Conservation (phyloP, 257 asterid genomes). For the Plantago ovata region DNA sequence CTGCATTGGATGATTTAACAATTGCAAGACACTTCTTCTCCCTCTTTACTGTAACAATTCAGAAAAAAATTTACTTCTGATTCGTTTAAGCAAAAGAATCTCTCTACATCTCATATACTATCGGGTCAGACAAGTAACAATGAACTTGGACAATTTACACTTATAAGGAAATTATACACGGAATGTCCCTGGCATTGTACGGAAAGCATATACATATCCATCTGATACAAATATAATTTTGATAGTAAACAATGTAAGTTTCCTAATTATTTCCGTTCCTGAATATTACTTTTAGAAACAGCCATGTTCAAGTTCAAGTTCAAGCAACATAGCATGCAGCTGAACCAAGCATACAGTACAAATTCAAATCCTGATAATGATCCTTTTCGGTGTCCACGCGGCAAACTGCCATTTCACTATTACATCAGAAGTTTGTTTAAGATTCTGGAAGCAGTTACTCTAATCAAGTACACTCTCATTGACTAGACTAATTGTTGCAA, state of each 20-base stretch:
- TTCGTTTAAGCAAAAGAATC: not conserved
- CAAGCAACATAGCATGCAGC: not conserved
- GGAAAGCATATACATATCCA: conserved; percentile 1
- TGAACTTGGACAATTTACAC: not conserved
- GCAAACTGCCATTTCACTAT: conserved; percentile 1
- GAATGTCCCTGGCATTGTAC: not conserved
- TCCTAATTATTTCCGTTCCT: not conserved
- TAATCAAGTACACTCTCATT: conserved; percentile 1
- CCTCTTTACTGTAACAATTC: conserved; percentile 64
- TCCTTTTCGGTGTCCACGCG: not conserved
- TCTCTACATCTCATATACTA: not conserved
- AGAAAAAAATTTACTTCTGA: conserved; percentile 16
- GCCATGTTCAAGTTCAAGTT: not conserved
- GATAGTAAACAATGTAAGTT: not conserved
- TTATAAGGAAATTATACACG: not conserved
- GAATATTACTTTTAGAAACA: not conserved
- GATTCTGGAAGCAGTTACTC: conserved; percentile 10
- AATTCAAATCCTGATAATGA: not conserved
- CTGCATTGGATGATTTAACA: conserved; percentile 48
- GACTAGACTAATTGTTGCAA: not conserved
- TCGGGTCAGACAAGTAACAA: not conserved
- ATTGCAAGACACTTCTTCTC: conserved; percentile 72
- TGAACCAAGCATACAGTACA: not conserved
- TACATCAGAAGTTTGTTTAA: conserved; percentile 3
- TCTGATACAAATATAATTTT: not conserved